Conservation (phyloP, 371 early-diverging fungal genomes). For the Mortierella polycephala region DNA sequence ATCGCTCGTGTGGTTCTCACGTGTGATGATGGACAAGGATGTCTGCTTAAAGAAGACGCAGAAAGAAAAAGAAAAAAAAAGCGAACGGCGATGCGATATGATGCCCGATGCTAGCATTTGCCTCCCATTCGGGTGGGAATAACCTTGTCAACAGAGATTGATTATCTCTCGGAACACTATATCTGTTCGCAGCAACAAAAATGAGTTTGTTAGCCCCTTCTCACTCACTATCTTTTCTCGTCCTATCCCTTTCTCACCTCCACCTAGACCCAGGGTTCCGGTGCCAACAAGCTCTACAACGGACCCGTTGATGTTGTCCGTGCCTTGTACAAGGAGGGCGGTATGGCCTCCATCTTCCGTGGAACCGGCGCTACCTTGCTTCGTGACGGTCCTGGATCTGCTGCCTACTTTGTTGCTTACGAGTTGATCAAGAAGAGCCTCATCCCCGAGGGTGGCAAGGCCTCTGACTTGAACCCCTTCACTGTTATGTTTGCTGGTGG, state of each 20-base stretch:
- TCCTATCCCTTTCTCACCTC: neutral
- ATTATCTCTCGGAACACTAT: no score
- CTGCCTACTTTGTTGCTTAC: conserved; percentile 97
- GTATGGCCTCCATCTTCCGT: conserved; percentile 87
- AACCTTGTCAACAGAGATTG: no score
- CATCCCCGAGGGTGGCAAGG: conserved; percentile 76
- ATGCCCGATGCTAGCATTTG: no score
- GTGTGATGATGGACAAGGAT: conserved; percentile 3
- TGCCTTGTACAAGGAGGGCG: conserved; percentile 81
- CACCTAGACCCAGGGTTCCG: conserved; percentile 43
- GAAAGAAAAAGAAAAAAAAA: no score
- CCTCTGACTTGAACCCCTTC: conserved; percentile 76
- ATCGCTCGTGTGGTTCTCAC: conserved; percentile 8
- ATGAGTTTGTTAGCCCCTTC: no score
- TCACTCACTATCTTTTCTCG: neutral
- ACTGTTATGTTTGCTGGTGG: conserved; percentile 97
- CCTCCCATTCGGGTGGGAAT: no score
- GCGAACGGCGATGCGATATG: no score
- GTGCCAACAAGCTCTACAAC: conserved; percentile 72
- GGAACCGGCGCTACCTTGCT: conserved; percentile 95
- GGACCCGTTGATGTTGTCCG: conserved; percentile 85
- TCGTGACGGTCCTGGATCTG: conserved; percentile 94
- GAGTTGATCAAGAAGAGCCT: conserved; percentile 87
- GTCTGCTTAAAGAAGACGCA: neutral
- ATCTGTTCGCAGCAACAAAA: no score